Base-by-base conservation (phyloP, 176 grass and related monocot species). In the Avena insularis region DNA sequence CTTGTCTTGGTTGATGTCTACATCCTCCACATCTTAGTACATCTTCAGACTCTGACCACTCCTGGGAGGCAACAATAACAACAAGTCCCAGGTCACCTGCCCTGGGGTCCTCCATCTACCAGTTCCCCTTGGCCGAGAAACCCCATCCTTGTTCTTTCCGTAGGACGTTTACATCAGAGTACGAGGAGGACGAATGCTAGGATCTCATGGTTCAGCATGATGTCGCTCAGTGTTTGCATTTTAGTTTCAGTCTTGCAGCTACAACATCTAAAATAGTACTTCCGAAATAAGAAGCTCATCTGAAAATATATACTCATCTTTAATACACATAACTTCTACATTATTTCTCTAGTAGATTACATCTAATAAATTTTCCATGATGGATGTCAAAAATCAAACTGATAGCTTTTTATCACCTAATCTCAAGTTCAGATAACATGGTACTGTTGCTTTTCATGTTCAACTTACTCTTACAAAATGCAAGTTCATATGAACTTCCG, bases 141-240 rank as follows among this genome's bases (percentile, higher is more conserved):
- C 33, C 33, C 33, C 33, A 35, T 35, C 33, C 33, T 35, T 35
- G 3, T 35, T 35, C 3, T 35, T 35, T 35, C 33, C 33, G 33
- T 35, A 35, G 33, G 33, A 35, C 33, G 3, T 35, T 35, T 35
- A 35, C 33, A 35, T 35, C 33, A 35, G 33, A 35, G 33, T 35
- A 35, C 3, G 33, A 35, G 33, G 62, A 86, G 67, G 82, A 94
- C 92, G 0, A 94, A 94, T 91, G 46, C 84, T 72, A 94, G 92
- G 59, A 66, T 94, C 53, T 84, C 74, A 49, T 94, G 88, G 92
- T 79, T 92, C 23, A 91, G 90, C 84, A 46, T 94, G 49, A 72
- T 91, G n/a, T 91, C 92, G 15, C 88, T 94, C 64, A 83, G 35
- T 27, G 79, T 97, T 85, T 94, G 95, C 92, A 90, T 92, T 43